Percentiles rank a stretch among this genome's conserved stretches.
These are phyloP conservation scores for Backusella mclennaniae DNA, from an alignment of 192 early-diverging fungal species.

Conservation along the genomic window DNA sequence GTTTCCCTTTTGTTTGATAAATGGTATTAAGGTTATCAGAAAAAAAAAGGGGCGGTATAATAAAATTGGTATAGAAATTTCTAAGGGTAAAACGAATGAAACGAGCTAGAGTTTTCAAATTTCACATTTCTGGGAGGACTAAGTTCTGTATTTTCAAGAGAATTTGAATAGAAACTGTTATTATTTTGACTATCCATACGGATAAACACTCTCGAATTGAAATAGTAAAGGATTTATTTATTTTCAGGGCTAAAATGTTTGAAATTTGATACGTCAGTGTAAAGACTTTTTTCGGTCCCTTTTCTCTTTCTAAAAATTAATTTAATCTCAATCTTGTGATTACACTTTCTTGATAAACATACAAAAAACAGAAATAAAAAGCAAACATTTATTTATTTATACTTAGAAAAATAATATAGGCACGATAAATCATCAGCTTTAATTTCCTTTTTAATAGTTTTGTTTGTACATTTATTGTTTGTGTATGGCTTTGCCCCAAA, in stretches of 20 bases:
- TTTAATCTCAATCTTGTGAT: background rate
- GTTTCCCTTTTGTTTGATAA: background rate
- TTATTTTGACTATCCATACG: background rate
- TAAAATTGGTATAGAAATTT: background rate
- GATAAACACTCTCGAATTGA: background rate
- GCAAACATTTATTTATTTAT: background rate
- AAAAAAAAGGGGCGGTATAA: background rate
- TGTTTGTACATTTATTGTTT: background rate
- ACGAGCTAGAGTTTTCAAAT: background rate
- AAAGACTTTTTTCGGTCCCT: background rate
- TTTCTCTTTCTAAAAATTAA: background rate
- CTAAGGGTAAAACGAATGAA: background rate
- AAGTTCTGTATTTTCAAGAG: background rate
- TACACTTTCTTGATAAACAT: background rate
- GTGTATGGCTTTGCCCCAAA: background rate
- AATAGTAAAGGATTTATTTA: background rate
- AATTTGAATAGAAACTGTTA: background rate
- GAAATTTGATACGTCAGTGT: background rate
- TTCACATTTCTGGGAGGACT: background rate
- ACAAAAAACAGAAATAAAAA: constrained; percentile 3
- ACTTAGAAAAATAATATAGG: background rate
- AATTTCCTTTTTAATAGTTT: background rate
- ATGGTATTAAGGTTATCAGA: background rate
- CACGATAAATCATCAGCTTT: background rate
- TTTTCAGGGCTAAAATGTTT: background rate